A percentile compares a stretch with the other conserved stretches of the same genome.
Evolutionary conservation across 257 asterid species (phyloP).

Genomic region (Osmanthus fragrans): DNA sequence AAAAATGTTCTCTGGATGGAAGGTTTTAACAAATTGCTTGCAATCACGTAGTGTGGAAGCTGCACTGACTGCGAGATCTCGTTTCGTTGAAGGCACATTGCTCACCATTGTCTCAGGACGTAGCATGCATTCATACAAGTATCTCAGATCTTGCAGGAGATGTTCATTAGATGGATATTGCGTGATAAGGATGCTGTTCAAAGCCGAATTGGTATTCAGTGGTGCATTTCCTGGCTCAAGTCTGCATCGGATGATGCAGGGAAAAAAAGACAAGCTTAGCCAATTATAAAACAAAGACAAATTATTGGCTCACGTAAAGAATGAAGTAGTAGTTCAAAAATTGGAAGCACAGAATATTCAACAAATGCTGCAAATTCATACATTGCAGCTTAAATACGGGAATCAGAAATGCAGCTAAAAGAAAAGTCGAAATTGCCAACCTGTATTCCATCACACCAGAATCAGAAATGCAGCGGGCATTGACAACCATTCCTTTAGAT

Average conservation of each 20-base stretch:
- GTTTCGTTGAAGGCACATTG: constrained; percentile 43
- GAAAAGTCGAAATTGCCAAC: constrained; percentile 32
- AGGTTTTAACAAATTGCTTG: constrained; percentile 88
- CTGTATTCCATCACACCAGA: constrained; percentile 88
- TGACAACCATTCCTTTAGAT: constrained; percentile 74
- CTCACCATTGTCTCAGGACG: constrained; percentile 59
- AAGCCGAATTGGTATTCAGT: constrained; percentile 23
- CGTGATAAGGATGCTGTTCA: constrained; percentile 22
- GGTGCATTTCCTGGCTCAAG: constrained; percentile 69
- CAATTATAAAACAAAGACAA: background rate
- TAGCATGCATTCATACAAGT: constrained; percentile 69
- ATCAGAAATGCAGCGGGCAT: constrained; percentile 58
- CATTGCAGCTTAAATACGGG: background rate
- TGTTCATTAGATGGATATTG: constrained; percentile 64
- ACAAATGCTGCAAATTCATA: background rate
- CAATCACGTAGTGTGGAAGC: constrained; percentile 73
- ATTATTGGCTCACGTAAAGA: background rate
- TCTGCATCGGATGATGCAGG: constrained; percentile 39
- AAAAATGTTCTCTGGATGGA: constrained; percentile 47
- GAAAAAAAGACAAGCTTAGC: background rate
- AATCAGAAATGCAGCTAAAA: background rate
- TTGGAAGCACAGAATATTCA: background rate
- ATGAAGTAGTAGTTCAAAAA: background rate
- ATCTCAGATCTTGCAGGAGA: constrained; percentile 65
- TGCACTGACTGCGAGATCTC: constrained; percentile 45